These are phyloP conservation scores for Zymoseptoria crescenta DNA, from an alignment of 2,329 filamentous ascomycete species.

Conservation along the genomic window DNA sequence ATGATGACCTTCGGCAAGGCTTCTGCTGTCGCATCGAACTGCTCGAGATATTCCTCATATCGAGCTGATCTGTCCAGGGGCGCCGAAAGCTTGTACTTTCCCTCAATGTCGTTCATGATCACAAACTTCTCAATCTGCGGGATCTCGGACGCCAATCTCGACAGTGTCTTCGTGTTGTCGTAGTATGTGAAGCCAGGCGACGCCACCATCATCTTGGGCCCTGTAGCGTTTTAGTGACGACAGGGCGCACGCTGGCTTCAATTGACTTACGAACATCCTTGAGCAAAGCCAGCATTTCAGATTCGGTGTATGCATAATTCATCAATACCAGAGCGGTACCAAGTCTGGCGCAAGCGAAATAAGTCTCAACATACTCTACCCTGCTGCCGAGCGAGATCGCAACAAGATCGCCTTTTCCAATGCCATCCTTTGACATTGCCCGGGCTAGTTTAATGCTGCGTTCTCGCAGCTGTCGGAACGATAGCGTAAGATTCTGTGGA, in stretches of 20 bases:
- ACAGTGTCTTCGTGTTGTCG: slow-evolving; percentile 52
- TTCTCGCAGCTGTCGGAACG: slow-evolving; percentile 20
- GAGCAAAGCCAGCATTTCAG: slow-evolving; percentile 60
- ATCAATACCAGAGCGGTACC: slow-evolving; percentile 53
- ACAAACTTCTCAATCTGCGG: slow-evolving; percentile 45
- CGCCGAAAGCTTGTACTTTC: slow-evolving; percentile 16
- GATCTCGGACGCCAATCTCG: slow-evolving; percentile 34
- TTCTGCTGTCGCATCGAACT: slow-evolving; percentile 12
- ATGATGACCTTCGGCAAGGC: slow-evolving; percentile 17
- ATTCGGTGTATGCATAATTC: slow-evolving; percentile 67
- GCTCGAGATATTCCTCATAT: slow-evolving; percentile 21
- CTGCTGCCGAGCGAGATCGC: slow-evolving; percentile 26
- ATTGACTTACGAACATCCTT: slow-evolving; percentile 50
- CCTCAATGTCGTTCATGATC: slow-evolving; percentile 36
- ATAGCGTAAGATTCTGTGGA: slow-evolving; percentile 16
- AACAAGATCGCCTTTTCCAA: slow-evolving; percentile 23
- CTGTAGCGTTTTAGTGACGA: slow-evolving; percentile 30
- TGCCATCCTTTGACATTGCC: slow-evolving; percentile 22
- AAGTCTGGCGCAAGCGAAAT: slow-evolving; percentile 28
- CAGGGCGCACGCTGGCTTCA: not conserved
- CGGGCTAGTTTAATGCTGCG: slow-evolving; percentile 21
- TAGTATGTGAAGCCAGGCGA: slow-evolving; percentile 56
- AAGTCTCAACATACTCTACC: slow-evolving; percentile 26
- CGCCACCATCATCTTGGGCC: slow-evolving; percentile 61
- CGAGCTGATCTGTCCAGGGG: slow-evolving; percentile 12